These are phyloP conservation scores for Termitomyces sp. DNA, from an alignment of 768 basidiomycete genomes.

Conservation along the genomic window DNA sequence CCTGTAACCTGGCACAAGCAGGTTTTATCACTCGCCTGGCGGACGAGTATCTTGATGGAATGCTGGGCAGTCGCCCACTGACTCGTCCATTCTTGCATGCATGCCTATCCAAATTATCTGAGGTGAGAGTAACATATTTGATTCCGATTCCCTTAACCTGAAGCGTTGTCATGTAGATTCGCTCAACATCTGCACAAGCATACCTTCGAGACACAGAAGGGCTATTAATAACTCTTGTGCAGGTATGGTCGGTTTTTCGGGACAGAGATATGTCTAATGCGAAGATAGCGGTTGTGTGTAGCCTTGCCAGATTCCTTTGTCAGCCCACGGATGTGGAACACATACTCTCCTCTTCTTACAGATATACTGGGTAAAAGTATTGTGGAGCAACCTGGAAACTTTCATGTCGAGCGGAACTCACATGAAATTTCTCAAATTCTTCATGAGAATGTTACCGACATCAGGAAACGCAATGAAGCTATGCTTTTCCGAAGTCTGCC, in stretches of 20 bases:
- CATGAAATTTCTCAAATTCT: conserved; percentile 47
- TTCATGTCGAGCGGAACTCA: conserved; percentile 34
- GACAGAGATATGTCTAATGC: background rate
- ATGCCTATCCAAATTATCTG: conserved; percentile 60
- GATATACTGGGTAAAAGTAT: conserved; percentile 44
- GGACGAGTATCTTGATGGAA: conserved; percentile 76
- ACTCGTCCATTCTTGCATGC: conserved; percentile 70
- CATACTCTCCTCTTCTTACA: conserved; percentile 44
- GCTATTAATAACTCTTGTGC: conserved; percentile 54
- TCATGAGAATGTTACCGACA: conserved; percentile 59
- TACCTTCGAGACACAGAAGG: conserved; percentile 51
- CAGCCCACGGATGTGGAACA: conserved; percentile 65
- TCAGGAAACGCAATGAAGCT: conserved; percentile 76
- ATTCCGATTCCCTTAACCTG: background rate
- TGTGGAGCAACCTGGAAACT: conserved; percentile 24
- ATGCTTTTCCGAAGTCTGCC: conserved; percentile 71
- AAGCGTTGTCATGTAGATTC: conserved; percentile 44
- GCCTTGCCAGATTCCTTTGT: conserved; percentile 72
- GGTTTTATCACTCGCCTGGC: conserved; percentile 73
- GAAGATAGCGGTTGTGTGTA: conserved; percentile 62
- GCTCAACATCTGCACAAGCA: conserved; percentile 47
- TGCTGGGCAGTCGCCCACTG: conserved; percentile 64
- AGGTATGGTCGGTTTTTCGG: conserved; percentile 37
- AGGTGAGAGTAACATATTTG: conserved; percentile 37
- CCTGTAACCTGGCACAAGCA: conserved; percentile 78